Conservation (phyloP, 176 grass and related monocot species). For the Coix lacrymajobi region DNA sequence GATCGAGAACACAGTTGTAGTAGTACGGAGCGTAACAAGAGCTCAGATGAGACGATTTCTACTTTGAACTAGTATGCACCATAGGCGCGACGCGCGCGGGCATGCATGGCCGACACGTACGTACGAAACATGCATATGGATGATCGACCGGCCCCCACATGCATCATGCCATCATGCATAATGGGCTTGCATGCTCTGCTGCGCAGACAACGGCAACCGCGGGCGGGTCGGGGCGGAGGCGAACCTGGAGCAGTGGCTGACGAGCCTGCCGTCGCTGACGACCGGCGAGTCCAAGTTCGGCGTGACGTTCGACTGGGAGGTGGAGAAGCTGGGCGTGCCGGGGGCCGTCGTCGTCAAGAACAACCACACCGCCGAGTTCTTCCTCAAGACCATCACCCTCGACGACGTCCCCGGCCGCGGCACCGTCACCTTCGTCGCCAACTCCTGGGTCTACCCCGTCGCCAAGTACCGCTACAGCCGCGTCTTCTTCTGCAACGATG, state of each 20-base stretch:
- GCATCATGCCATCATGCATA: too few relatives aligned
- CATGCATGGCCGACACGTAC: not conserved
- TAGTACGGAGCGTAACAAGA: too few relatives aligned
- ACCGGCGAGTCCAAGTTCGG: constrained; percentile 56
- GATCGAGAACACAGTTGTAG: not conserved
- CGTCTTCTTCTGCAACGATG: constrained; percentile 72
- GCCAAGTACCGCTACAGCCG: constrained; percentile 41
- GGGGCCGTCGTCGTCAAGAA: constrained; percentile 69
- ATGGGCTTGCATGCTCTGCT: too few relatives aligned
- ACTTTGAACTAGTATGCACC: not conserved
- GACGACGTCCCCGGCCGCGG: constrained; percentile 49
- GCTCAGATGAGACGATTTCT: not conserved
- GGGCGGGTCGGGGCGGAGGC: constrained; percentile 40
- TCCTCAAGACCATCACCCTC: constrained; percentile 70
- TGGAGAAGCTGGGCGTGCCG: constrained; percentile 43
- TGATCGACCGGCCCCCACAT: too few relatives aligned
- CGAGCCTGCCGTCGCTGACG: constrained; percentile 30
- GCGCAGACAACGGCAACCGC: constrained; percentile 47
- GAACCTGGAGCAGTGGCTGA: constrained; percentile 51
- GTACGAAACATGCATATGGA: not conserved
- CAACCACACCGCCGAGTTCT: constrained; percentile 54
- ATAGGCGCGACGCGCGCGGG: not conserved
- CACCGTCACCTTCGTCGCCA: constrained; percentile 53
- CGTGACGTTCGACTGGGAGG: constrained; percentile 61
- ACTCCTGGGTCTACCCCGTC: constrained; percentile 65